A percentile compares a stretch with the other conserved stretches of the same genome.
These are phyloP conservation scores for Trichoderma sp. DNA, from an alignment of 2,329 filamentous ascomycete genomes.

Conservation along the genomic window DNA sequence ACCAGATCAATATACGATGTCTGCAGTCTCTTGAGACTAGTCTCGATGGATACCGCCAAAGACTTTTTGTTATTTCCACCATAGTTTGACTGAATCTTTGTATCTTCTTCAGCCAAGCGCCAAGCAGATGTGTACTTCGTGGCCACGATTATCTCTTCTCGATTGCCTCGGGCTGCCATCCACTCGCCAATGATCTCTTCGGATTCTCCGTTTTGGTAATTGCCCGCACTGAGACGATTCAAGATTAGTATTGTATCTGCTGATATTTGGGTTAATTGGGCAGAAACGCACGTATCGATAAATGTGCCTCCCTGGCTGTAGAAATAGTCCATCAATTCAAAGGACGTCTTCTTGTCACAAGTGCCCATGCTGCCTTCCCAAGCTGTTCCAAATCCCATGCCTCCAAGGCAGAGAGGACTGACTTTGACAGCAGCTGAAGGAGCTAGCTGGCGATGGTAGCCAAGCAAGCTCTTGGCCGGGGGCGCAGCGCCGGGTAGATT, in stretches of 20 bases:
- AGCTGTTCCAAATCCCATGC: slow-evolving; percentile 26
- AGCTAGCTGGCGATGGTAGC: slow-evolving; percentile 25
- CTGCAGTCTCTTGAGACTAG: slow-evolving; percentile 40
- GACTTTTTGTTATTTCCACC: slow-evolving; percentile 39
- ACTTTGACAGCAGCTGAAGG: slow-evolving; percentile 27
- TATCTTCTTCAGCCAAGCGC: slow-evolving; percentile 19
- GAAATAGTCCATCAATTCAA: slow-evolving; percentile 18
- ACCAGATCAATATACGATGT: slow-evolving; percentile 34
- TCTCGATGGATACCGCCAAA: slow-evolving; percentile 38
- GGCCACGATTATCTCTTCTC: slow-evolving; percentile 48
- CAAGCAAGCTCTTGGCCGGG: slow-evolving; percentile 23
- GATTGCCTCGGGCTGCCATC: slow-evolving; percentile 41
- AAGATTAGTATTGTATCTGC: neutral
- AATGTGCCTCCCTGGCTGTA: slow-evolving; percentile 54
- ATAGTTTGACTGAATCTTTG: slow-evolving; percentile 31
- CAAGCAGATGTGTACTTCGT: slow-evolving; percentile 48
- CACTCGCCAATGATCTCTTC: slow-evolving; percentile 53
- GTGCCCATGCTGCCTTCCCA: slow-evolving; percentile 47
- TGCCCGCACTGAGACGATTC: slow-evolving; percentile 32
- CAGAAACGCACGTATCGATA: slow-evolving; percentile 48
- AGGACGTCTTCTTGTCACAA: slow-evolving; percentile 11
- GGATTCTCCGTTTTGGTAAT: slow-evolving; percentile 50
- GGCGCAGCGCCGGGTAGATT: slow-evolving; percentile 12
- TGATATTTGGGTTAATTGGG: neutral
- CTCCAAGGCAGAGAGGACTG: slow-evolving; percentile 28